phyloP scores from a whole-genome alignment of 345 rosid species.

The Theobroma cacao region DNA sequence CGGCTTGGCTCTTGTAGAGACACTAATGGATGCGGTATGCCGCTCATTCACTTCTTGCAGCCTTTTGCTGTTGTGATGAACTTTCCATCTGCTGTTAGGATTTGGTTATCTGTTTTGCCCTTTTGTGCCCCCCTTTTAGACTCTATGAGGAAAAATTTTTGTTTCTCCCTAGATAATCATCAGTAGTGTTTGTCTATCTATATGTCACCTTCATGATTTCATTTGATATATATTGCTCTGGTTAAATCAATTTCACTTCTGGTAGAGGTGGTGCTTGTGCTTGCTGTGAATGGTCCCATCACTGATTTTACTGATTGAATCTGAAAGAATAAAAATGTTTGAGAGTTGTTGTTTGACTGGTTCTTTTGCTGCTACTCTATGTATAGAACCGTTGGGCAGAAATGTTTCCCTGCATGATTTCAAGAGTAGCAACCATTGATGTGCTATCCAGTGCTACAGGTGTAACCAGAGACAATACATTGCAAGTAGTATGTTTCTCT shows the following conservation, averaged over 20 bases:
- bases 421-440: constrained; percentile 43
- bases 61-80: background rate
- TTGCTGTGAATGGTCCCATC: background rate
- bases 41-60: background rate
- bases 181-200: background rate
- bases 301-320: background rate
- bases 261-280: background rate
- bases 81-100: background rate
- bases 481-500: constrained; percentile 52
- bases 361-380: background rate
- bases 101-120: background rate
- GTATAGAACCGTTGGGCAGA: constrained; percentile 64
- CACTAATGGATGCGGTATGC: constrained; percentile 72
- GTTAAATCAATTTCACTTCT: background rate
- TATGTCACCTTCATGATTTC: background rate
- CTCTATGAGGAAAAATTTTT: background rate
- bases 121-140: background rate
- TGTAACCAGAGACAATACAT: constrained; percentile 50
- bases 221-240: background rate
- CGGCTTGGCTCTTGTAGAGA: constrained; percentile 56
- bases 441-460: constrained; percentile 42
- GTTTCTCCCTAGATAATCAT: background rate
- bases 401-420: constrained; percentile 55
- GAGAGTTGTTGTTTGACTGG: background rate
- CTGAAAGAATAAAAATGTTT: background rate